Evolutionary conservation across 352 stramenopile genomes (phyloP), one percentile per base, ranked within the genome.

Genomic region (Globisporangium emineosum): DNA sequence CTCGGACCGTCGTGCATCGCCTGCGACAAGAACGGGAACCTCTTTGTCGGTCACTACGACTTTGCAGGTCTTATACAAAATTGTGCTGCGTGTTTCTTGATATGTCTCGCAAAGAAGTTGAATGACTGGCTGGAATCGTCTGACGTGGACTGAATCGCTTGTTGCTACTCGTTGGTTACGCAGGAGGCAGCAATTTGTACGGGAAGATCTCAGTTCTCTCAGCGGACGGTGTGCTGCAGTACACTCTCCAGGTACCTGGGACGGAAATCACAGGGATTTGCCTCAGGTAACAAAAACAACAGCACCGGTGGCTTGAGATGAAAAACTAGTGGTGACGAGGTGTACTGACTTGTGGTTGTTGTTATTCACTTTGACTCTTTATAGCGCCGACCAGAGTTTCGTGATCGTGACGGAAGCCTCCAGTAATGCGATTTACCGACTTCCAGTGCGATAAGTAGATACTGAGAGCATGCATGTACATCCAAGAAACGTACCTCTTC

Each of bases 1-100:
- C 72, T 97, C 62, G 88, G 89, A 0, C 89, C 88, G 9, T 94
- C 86, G 2, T 86, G 86, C 32, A 57, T 95, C 33, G 82, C 72
- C 15, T 91, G 78, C 51, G 84, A 89, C n/a, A 65, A 63, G 7
- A 73, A 74, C 27, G 84, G 83, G 3, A 67, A 63, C 3, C 59
- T 97, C 23, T 96, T 91, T 60, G 86, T 97, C 19, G 88, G 86
- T 2, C 83, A 91, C 60, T 96, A 86, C 64, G 86, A 96, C 65
- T 92, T 95, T 77, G 75, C 83, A 61, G 82, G 81, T 89, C 58
- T 35, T n/a, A 10, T 21, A 8, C 13, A 33, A 19, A 15, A 2
- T 55, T 45, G 37, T 15, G 19, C 19, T 45, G 15, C n/a, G n/a
- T n/a, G n/a, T n/a, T n/a, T n/a, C n/a, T 2, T 21, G 37, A 45